Evolutionary conservation across 768 basidiomycete species (phyloP), one percentile per base, ranked within the genome.

Genomic region (Basidioascus undulatus): DNA sequence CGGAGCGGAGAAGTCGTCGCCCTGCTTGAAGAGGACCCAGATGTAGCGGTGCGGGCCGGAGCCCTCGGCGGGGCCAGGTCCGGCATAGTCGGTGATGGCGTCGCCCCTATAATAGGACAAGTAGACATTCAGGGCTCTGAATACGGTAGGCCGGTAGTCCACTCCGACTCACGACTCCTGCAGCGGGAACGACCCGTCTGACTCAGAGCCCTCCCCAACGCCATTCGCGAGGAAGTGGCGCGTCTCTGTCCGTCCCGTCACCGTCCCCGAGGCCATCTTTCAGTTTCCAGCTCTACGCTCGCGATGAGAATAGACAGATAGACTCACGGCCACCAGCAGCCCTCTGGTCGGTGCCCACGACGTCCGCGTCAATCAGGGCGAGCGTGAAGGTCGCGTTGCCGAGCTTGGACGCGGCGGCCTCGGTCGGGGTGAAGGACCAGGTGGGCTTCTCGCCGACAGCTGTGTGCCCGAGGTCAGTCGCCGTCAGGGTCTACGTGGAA

Each of bases 201-300:
- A 46, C 52, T 47, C 24, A 55, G n/a, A n/a, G n/a, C n/a, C n/a
- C n/a, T n/a, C n/a, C n/a, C n/a, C n/a, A n/a, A 68, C 76, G 19
- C 65, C 62, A 55, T 81, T 79, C 45, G 72, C 69, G 36, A 83
- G 68, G 79, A 78, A 83, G 61, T 82, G 81, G 40, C 76, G 67
- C 37, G 70, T 78, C 47, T 72, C 70, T 16, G n/a, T n/a, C n/a
- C n/a, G n/a, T n/a, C n/a, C n/a, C n/a, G n/a, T n/a, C n/a, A n/a
- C n/a, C n/a, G n/a, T n/a, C n/a, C n/a, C n/a, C n/a, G n/a, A n/a
- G n/a, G n/a, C n/a, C n/a, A n/a, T n/a, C n/a, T n/a, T n/a, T n/a
- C n/a, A n/a, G n/a, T n/a, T n/a, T n/a, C n/a, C n/a, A n/a, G n/a
- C n/a, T n/a, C n/a, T n/a, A n/a, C n/a, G n/a, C n/a, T n/a, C n/a